Evolutionary conservation across 345 rosid species (phyloP).

Genomic region (Pelargonium nanum): DNA sequence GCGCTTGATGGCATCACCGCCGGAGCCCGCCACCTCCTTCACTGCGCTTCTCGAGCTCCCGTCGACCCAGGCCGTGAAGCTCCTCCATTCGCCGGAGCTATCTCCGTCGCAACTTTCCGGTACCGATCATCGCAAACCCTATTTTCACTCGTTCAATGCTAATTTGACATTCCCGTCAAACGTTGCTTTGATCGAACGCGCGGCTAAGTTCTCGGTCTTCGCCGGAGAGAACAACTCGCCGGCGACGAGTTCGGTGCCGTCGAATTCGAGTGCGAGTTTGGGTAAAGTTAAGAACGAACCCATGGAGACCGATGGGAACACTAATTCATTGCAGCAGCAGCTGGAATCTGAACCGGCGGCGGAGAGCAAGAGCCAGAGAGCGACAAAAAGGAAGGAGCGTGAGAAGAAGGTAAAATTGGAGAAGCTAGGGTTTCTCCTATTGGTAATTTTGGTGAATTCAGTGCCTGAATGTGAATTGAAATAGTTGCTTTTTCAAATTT

Average conservation of each 20-base stretch:
- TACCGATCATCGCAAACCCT: constrained; percentile 1
- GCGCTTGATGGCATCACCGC: constrained; percentile 26
- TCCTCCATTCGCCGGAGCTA: constrained; percentile 34
- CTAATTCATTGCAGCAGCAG: constrained; percentile 19
- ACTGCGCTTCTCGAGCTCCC: constrained; percentile 53
- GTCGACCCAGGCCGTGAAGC: constrained; percentile 39
- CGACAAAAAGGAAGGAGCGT: constrained; percentile 41
- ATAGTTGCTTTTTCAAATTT: not conserved
- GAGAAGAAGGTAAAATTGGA: constrained; percentile 36
- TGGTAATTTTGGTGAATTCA: constrained; percentile 1
- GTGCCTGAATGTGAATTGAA: not conserved
- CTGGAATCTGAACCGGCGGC: constrained; percentile 24
- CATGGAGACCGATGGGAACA: constrained; percentile 23
- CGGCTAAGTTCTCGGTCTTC: constrained; percentile 28
- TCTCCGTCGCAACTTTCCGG: not conserved
- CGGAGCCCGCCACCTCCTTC: constrained; percentile 42
- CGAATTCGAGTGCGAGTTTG: constrained; percentile 22
- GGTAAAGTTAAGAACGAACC: constrained; percentile 41
- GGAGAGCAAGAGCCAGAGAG: constrained; percentile 22
- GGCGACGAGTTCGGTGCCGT: constrained; percentile 22
- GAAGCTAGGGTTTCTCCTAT: not conserved
- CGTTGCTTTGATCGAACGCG: constrained; percentile 22
- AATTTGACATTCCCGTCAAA: constrained; percentile 25
- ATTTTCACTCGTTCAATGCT: constrained; percentile 1
- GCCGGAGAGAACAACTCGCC: constrained; percentile 22